These are phyloP conservation scores for Geotrichum restrictum DNA, from an alignment of 1,139 yeast genomes.

Conservation along the genomic window DNA sequence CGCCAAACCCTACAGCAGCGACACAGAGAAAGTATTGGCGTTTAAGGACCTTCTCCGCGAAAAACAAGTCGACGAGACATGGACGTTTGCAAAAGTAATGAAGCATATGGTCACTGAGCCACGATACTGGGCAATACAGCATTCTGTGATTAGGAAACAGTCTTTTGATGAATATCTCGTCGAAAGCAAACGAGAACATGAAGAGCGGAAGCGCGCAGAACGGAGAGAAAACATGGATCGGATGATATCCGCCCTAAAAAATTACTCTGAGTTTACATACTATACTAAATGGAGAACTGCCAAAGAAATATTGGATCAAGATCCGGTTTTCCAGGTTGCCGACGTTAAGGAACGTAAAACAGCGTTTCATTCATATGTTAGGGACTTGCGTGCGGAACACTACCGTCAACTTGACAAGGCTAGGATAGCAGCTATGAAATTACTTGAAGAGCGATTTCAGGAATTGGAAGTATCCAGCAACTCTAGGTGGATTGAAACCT, in stretches of 20 bases:
- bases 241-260: slow-evolving; percentile 49
- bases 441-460: slow-evolving; percentile 28
- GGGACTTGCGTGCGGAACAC: slow-evolving; percentile 42
- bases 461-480: slow-evolving; percentile 38
- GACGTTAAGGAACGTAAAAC: slow-evolving; percentile 30
- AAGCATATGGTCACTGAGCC: slow-evolving; percentile 55
- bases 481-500: slow-evolving; percentile 48
- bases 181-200: slow-evolving; percentile 45
- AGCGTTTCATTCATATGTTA: slow-evolving; percentile 52
- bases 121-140: slow-evolving; percentile 65
- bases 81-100: slow-evolving; percentile 72
- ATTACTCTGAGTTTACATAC: slow-evolving; percentile 46
- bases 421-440: slow-evolving; percentile 25
- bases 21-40: slow-evolving; percentile 43
- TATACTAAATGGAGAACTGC: slow-evolving; percentile 67
- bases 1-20: slow-evolving; percentile 12
- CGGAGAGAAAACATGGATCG: slow-evolving; percentile 54
- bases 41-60: slow-evolving; percentile 54
- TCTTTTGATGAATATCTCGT: slow-evolving; percentile 63
- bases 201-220: slow-evolving; percentile 47
- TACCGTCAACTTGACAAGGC: slow-evolving; percentile 32
- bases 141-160: slow-evolving; percentile 57
- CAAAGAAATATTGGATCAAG: slow-evolving; percentile 52
- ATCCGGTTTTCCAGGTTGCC: slow-evolving; percentile 53
- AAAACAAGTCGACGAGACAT: slow-evolving; percentile 60